Conservation (phyloP, 1,284 basidiomycete genomes). For the Xerocomus nothofagi region DNA sequence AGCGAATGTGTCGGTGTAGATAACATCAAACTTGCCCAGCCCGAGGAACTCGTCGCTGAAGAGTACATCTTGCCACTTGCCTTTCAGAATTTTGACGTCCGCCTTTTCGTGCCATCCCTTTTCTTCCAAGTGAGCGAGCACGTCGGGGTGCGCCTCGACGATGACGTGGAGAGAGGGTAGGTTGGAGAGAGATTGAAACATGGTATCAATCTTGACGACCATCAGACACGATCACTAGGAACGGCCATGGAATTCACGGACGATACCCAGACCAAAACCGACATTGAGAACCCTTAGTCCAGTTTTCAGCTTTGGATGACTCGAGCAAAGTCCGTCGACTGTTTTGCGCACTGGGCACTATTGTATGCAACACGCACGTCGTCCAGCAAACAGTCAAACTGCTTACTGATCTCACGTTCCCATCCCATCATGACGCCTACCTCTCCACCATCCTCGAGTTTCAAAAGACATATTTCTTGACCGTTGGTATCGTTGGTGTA, state of each 20-base stretch:
- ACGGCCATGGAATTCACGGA: conserved; percentile 39
- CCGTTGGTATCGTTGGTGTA: conserved; percentile 76
- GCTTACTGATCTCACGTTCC: conserved; percentile 77
- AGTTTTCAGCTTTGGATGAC: conserved; percentile 46
- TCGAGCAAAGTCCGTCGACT: conserved; percentile 58
- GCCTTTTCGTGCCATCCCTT: conserved; percentile 76
- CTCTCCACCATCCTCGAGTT: conserved; percentile 67
- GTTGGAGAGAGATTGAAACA: conserved; percentile 71
- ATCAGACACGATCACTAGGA: conserved; percentile 10
- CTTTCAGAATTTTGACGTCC: conserved; percentile 82
- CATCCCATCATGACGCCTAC: conserved; percentile 97
- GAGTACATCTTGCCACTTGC: conserved; percentile 89
- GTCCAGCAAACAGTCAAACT: conserved; percentile 17
- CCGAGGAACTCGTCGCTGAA: conserved; percentile 53
- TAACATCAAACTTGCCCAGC: conserved; percentile 78
- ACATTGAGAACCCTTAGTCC: conserved; percentile 82
- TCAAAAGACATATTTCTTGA: conserved; percentile 79
- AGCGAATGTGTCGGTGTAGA: conserved; percentile 96
- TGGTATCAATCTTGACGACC: conserved; percentile 67
- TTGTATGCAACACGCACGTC: conserved; percentile 17
- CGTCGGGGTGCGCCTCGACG: conserved; percentile 94
- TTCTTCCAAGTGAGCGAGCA: conserved; percentile 74
- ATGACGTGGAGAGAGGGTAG: conserved; percentile 81
- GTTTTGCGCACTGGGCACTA: conserved; percentile 63
- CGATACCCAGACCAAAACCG: conserved; percentile 94